Base-by-base conservation (phyloP, 768 basidiomycete species). In the Pisolithus tinctorius region DNA sequence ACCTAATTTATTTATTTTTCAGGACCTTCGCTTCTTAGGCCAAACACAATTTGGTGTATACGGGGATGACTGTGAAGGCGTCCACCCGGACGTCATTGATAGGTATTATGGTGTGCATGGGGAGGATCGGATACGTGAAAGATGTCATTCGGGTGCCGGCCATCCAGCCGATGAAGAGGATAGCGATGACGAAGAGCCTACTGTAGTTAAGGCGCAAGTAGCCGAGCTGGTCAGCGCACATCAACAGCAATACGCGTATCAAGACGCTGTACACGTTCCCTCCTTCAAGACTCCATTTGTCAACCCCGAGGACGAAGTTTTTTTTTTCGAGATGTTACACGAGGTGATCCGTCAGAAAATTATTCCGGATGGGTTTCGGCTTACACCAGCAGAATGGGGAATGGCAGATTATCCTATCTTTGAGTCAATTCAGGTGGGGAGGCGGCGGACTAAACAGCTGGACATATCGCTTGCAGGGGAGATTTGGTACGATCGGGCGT, bases 351-450 rank as follows among this genome's bases (percentile, higher is more conserved):
- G 16, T 2, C 14, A 47, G 1, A 9, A 52, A 0, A 27, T 60
- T 0, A 50, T 56, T 2, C 60, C 58, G 1, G 5, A 43, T 4
- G 41, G 57, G 4, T 61, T 58, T 43, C 47, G 56, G 2, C 42
- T 63, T 9, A 48, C 48, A 4, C 42, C 52, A 14, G 30, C 23
- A 3, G 60, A 65, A 44, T 60, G 59, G 62, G 59, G 49, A 3
- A n/a, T n/a, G 0, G 51, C 45, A 0, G 36, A 41, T 6, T 62
- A 62, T 29, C 57, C 53, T 0, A 4, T 41, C 8, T 52, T 48
- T 17, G 55, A 60, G 31, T 49, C 48, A 1, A 59, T 60, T n/a
- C 1, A 4, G 2, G 1, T 52, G 5, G 55, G 59, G 6, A 10
- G 13, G 1, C 7, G 5, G 16, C 16, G n/a, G 30, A 45, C 44